Evolutionary conservation across 768 basidiomycete species (phyloP).

Genomic region (Mycena leptocephala): DNA sequence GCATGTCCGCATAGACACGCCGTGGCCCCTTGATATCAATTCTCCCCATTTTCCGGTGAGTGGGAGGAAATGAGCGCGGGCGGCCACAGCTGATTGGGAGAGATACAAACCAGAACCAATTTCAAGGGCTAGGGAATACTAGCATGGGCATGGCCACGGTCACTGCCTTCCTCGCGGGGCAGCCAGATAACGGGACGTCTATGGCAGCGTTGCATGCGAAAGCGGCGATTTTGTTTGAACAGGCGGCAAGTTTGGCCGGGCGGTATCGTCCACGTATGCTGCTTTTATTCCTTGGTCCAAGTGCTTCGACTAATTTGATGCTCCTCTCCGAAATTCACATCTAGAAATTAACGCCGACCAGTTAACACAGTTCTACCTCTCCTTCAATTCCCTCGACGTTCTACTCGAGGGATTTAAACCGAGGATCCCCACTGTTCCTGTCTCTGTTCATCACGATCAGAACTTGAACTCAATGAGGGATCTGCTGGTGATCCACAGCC

Average conservation of each 20-base stretch:
- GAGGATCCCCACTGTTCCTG: background rate
- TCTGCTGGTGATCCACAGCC: constrained; percentile 41
- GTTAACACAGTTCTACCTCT: constrained; percentile 35
- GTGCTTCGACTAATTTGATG: too few relatives aligned
- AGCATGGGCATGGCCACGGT: constrained; percentile 28
- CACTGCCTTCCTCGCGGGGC: constrained; percentile 10
- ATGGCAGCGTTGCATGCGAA: constrained; percentile 8
- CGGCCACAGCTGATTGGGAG: background rate
- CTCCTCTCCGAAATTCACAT: background rate
- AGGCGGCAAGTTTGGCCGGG: constrained; percentile 38
- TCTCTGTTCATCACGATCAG: too few relatives aligned
- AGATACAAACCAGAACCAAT: too few relatives aligned
- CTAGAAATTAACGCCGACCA: constrained; percentile 40
- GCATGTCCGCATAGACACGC: constrained; percentile 52
- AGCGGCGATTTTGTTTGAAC: constrained; percentile 44
- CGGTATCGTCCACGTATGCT: constrained; percentile 40
- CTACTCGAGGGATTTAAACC: constrained; percentile 39
- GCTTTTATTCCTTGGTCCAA: too few relatives aligned
- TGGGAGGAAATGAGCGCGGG: background rate
- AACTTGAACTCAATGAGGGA: background rate
- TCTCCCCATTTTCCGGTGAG: background rate
- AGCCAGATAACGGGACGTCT: constrained; percentile 14
- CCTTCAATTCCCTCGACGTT: constrained; percentile 44
- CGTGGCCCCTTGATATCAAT: constrained; percentile 56
- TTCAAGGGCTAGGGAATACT: background rate